Evolutionary conservation across 1,284 basidiomycete species (phyloP).

Genomic region (Pterulicium gracile): DNA sequence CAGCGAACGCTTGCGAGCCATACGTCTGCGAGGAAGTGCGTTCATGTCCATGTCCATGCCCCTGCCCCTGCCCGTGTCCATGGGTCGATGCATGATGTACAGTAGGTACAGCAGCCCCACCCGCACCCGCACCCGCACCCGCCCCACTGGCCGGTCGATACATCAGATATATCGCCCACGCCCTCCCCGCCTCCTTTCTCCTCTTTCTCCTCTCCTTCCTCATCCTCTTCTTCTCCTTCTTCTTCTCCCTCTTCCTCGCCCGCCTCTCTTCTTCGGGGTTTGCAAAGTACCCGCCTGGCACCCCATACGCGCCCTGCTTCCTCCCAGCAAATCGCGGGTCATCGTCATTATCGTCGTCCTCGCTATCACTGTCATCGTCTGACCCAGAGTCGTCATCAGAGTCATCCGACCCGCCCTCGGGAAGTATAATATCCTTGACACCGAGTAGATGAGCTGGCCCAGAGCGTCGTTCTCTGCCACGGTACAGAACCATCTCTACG

Average conservation of each 20-base stretch:
- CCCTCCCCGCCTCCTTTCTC: neutral
- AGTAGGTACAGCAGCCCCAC: no score
- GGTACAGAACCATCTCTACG: constrained; percentile 64
- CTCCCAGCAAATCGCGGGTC: neutral
- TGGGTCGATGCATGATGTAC: no score
- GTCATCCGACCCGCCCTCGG: constrained; percentile 32
- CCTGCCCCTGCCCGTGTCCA: no score
- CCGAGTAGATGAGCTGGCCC: constrained; percentile 48
- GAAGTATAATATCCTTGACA: constrained; percentile 39
- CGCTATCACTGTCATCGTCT: constrained; percentile 31
- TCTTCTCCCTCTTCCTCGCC: neutral
- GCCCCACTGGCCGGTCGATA: neutral
- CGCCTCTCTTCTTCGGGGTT: neutral
- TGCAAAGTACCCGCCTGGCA: neutral
- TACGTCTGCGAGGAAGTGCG: no score
- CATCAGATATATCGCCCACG: neutral
- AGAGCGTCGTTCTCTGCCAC: constrained; percentile 62
- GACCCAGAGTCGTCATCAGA: constrained; percentile 24
- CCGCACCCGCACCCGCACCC: no score
- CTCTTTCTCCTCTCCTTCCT: neutral
- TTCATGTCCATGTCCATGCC: no score
- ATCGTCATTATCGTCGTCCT: constrained; percentile 22
- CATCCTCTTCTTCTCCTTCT: neutral
- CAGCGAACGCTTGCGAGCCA: no score
- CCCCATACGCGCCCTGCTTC: neutral